Evolutionary conservation across 768 basidiomycete species (phyloP).

Genomic region (Pleurotus platypus): DNA sequence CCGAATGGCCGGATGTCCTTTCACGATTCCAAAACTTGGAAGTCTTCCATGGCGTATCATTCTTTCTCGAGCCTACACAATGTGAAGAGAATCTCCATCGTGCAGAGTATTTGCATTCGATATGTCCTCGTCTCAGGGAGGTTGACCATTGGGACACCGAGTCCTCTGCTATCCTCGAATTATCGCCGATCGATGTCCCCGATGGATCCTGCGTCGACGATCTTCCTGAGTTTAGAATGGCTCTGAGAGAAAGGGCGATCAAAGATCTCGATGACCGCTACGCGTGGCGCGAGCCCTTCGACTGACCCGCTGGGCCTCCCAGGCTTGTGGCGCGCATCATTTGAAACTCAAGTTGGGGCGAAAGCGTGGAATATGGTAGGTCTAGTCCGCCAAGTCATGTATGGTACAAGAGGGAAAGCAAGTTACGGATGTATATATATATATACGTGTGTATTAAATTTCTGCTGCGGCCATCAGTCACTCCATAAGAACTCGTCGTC

Average conservation of each 20-base stretch:
- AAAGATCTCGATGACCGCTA: slow-evolving; percentile 3
- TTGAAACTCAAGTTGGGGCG: no score
- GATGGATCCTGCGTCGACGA: background rate
- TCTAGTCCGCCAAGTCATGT: no score
- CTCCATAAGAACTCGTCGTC: slow-evolving; percentile 52
- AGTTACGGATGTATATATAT: no score
- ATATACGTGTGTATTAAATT: no score
- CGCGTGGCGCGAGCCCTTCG: slow-evolving; percentile 1
- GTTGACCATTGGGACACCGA: slow-evolving; percentile 4
- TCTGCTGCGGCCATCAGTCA: slow-evolving; percentile 19
- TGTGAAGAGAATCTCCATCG: slow-evolving; percentile 1
- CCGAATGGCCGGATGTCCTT: slow-evolving; percentile 3
- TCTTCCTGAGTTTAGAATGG: background rate
- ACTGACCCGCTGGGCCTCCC: background rate
- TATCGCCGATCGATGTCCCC: background rate
- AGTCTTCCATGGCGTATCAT: slow-evolving; percentile 5
- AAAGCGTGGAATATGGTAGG: no score
- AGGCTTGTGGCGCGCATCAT: no score
- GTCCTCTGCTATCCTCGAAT: background rate
- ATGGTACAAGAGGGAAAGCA: no score
- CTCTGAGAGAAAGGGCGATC: background rate
- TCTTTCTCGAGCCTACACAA: slow-evolving; percentile 3
- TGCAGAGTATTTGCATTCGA: background rate
- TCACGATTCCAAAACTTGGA: background rate
- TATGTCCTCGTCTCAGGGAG: background rate